Evolutionary conservation across 257 asterid genomes (phyloP), one percentile per base, ranked within the genome.

Genomic region (Solanum pennellii): DNA sequence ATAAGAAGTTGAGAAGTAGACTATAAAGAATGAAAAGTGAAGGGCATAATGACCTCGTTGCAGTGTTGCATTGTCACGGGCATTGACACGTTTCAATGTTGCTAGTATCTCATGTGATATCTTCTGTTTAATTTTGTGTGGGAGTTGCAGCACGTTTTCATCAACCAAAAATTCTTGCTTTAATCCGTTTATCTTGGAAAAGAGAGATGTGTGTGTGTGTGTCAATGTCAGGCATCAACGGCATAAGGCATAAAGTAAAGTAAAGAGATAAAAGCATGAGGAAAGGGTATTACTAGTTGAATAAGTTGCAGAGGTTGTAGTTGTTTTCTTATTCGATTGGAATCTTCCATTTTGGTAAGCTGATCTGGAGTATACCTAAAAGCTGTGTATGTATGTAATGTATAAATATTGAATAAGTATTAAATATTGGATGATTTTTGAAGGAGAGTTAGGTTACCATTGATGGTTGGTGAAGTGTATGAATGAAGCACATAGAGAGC

Each of bases 261-360:
- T 29, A 27, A 7, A 27, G 39, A 80, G 33, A 31, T 42, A 39
- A 76, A 37, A 37, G 18, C 84, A 27, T 27, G 6, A 25, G 41
- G 37, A 45, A 75, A 80, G 42, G 31, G 41, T 75, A 94, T 93
- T 89, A 97, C 99, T 96, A 97, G 88, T 86, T 90, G 86, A 84
- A 97, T 92, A 90, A 97, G 99, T 79, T 93, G 90, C 42, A 86
- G 90, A 86, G 99, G 99, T 91, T 96, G 94, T 49, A 94, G 93
- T 87, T 92, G 95, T 90, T 86, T 93, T 85, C 98, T 92, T 89
- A 97, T 91, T 88, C 88, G 91, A 91, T 91, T 93, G 3, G 99
- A 92, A 89, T 96, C 98, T 88, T 93, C 97, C 98, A 94, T 94
- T 92, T 87, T 94, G 90, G 91, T 92, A 88, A 93, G 91, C 92